phyloP scores from a whole-genome alignment of 2,329 filamentous ascomycete species.

The Colletotrichum orchidophilum region DNA sequence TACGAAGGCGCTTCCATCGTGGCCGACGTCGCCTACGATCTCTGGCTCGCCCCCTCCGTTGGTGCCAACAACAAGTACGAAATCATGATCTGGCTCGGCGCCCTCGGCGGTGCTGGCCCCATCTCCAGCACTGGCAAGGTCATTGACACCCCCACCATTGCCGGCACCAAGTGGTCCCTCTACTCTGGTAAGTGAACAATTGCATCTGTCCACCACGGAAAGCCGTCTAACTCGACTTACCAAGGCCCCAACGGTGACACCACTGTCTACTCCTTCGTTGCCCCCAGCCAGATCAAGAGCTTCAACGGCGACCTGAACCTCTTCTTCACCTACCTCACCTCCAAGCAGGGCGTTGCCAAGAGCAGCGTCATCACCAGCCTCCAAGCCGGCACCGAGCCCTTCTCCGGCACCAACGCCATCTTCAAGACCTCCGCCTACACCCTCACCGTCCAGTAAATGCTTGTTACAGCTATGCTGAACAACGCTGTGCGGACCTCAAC shows the following conservation, averaged over 20 bases:
- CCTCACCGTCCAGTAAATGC: slow-evolving; percentile 12
- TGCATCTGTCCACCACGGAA: neutral
- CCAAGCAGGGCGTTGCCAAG: slow-evolving; percentile 54
- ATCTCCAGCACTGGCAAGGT: slow-evolving; percentile 56
- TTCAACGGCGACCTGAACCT: slow-evolving; percentile 64
- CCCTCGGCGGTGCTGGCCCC: slow-evolving; percentile 37
- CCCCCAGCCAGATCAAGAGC: slow-evolving; percentile 49
- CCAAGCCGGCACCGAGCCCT: slow-evolving; percentile 66
- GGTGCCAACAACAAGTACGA: slow-evolving; percentile 56
- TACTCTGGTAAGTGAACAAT: slow-evolving; percentile 43
- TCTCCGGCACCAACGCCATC: slow-evolving; percentile 54
- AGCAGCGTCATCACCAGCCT: slow-evolving; percentile 63
- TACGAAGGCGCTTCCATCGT: slow-evolving; percentile 59
- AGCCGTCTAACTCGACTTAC: neutral
- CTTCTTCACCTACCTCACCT: slow-evolving; percentile 64
- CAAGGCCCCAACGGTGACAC: slow-evolving; percentile 62
- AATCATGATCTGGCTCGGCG: slow-evolving; percentile 40
- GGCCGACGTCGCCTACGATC: slow-evolving; percentile 67
- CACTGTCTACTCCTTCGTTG: slow-evolving; percentile 65
- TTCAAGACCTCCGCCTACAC: slow-evolving; percentile 34
- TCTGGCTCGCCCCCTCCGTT: slow-evolving; percentile 61
- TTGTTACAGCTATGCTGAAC: neutral
- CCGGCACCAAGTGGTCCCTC: slow-evolving; percentile 61
- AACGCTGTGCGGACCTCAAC: neutral
- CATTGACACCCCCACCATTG: slow-evolving; percentile 63